Evolutionary conservation across 495 filamentous ascomycete species (phyloP), one percentile per base, ranked within the genome.

Genomic region (Aspergillus olivimuriae): DNA sequence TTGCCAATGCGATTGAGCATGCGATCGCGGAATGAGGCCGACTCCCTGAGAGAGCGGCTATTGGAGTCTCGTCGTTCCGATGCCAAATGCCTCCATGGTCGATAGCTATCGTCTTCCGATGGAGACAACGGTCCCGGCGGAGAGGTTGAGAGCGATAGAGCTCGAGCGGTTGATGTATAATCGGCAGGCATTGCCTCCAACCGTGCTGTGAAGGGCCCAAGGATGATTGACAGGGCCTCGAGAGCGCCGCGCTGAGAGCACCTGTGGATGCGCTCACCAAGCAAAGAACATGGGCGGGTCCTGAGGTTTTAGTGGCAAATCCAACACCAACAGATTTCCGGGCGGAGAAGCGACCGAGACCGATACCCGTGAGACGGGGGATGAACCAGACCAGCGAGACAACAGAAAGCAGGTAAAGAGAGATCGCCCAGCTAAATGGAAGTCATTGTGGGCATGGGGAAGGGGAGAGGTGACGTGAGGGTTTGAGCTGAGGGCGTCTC

Each of bases 161-260:
- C 81, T 57, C 78, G 76, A 15, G 80, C 81, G 15, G 80, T 81
- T 35, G 80, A 80, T 41, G 65, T 44, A 62, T 83, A 83, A 57
- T 79, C 76, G 43, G 75, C 74, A 9, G 69, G 72, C 73, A 78
- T 77, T 12, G 34, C 60, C 11, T 5, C 18, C 7, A 9, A 21
- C n/a, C n/a, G n/a, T n/a, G n/a, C 7, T 28, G 18, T 17, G 26
- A 3, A 38, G 24, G 24, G 24, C 11, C 24, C 11, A 5, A 28
- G 24, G 24, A 28, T 5, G 11, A 28, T 28, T 28, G 24, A 11
- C 11, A 11, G 11, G 5, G 11, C 11, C 24, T 28, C 24, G 6
- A 28, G 24, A 28, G 11, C 5, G 24, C 6, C 5, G 11, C 24
- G 5, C 24, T 11, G 11, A 28, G 24, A 28, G 24, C 6, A 11